Base-by-base conservation (phyloP, 495 filamentous ascomycete genomes). In the Achaetomiella virescens region DNA sequence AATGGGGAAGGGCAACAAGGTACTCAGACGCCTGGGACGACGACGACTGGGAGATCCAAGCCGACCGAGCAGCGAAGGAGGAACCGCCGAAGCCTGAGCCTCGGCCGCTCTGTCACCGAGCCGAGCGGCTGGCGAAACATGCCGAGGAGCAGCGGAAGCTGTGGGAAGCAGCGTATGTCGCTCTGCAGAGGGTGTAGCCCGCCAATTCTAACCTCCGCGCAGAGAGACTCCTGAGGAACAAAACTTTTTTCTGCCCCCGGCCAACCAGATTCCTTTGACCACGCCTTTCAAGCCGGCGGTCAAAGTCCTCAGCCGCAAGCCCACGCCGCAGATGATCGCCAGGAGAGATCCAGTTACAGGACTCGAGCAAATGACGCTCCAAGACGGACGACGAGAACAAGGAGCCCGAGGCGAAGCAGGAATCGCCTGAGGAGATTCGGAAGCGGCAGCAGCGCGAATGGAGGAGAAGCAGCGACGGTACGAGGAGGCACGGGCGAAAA, bases 381-480 rank as follows among this genome's bases (percentile, higher is more conserved):
- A 79, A 17, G 75, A 83, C 49, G 84, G n/a, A 87, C 5, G 84
- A 86, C 49, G 87, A 90, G 17, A 86, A 89, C 6, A 80, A 82
- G 12, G 71, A 90, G 14, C 78, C 81, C 17, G 67, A 70, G 20
- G 76, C 77, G 43, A 81, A 78, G n/a, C 76, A 81, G 53, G 79
- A 84, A 21, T 86, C 81, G 0, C 71, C 80, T 6, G 87, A 90
- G 52, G 86, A 96, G 72, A 80, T 88, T 31, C 80, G 84, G 51
- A 76, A 81, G 12, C 84, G 85, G 57, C 84, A 90, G 35, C 78
- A 88, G 70, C 77, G 79, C 48, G 89, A 95, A 60, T 80, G 4
- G 90, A 95, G 62, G 90, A 95, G 70, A 95, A 91, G 75, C 85
- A 92, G 72, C 84, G 84, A 46, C 87, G 85, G 46, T 96, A 96